Evolutionary conservation across 2,329 filamentous ascomycete species (phyloP).

Genomic region (Parastagonospora nodorum): DNA sequence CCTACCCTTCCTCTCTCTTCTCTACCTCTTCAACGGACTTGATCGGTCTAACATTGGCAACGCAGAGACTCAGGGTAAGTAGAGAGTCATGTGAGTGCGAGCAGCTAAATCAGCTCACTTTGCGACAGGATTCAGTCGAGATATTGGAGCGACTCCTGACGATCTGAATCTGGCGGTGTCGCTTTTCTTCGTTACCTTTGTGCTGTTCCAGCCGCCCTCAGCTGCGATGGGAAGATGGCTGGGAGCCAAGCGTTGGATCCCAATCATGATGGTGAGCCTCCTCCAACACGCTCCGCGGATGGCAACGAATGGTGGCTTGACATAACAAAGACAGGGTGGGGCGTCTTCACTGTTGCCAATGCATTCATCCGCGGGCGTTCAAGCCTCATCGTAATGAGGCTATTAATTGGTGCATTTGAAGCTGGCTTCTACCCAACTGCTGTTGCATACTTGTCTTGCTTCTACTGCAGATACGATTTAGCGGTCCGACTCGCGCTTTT

Average conservation of each 20-base stretch:
- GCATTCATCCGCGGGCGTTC: conserved; percentile 22
- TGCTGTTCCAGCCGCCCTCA: conserved; percentile 27
- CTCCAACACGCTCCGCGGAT: not conserved
- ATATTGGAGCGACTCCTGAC: conserved; percentile 24
- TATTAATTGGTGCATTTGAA: conserved; percentile 52
- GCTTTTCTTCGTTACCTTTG: conserved; percentile 32
- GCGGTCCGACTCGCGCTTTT: conserved; percentile 52
- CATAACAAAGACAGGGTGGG: conserved; percentile 27
- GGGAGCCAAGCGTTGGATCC: conserved; percentile 24
- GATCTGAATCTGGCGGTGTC: conserved; percentile 31
- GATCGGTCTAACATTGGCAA: conserved; percentile 32
- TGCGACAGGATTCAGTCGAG: conserved; percentile 23
- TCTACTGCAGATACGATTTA: conserved; percentile 52
- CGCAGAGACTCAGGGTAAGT: conserved; percentile 31
- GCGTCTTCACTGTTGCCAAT: conserved; percentile 27
- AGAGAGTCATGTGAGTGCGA: not conserved
- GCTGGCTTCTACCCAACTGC: conserved; percentile 61
- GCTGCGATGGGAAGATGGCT: conserved; percentile 26
- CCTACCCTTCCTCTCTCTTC: conserved; percentile 22
- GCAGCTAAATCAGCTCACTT: not conserved
- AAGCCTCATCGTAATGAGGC: conserved; percentile 24
- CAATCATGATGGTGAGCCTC: conserved; percentile 21
- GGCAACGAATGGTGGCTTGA: not conserved
- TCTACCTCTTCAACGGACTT: conserved; percentile 31
- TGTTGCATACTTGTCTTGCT: conserved; percentile 59